Evolutionary conservation across 1,284 basidiomycete species (phyloP).

Genomic region (Ganoderma lucidum): DNA sequence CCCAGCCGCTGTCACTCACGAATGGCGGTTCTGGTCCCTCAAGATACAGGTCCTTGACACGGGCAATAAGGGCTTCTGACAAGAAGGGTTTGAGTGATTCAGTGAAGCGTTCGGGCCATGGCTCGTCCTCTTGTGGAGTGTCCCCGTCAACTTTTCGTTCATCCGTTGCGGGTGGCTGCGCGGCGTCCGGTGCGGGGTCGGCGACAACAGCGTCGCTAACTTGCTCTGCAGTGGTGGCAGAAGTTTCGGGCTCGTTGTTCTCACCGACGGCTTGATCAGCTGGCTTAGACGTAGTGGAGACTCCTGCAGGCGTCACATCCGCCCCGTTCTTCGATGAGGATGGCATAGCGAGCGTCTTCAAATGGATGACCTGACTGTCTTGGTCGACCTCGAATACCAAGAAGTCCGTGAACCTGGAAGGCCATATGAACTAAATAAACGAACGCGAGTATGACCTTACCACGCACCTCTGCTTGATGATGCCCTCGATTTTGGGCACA

Average conservation of each 20-base stretch:
- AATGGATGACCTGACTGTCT: slow-evolving; percentile 78
- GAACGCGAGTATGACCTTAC: neutral
- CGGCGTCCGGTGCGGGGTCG: neutral
- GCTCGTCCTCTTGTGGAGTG: slow-evolving; percentile 41
- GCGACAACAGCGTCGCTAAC: neutral
- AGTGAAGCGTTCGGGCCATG: slow-evolving; percentile 74
- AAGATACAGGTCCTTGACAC: slow-evolving; percentile 75
- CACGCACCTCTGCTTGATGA: slow-evolving; percentile 92
- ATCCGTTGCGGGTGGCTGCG: neutral
- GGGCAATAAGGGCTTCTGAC: slow-evolving; percentile 63
- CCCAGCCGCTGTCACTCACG: slow-evolving; percentile 75
- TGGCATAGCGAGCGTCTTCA: slow-evolving; percentile 81
- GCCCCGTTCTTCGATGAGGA: slow-evolving; percentile 53
- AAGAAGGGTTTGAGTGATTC: slow-evolving; percentile 67
- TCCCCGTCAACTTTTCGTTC: slow-evolving; percentile 4
- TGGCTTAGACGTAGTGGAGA: slow-evolving; percentile 11
- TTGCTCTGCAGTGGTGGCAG: neutral
- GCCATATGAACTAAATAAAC: slow-evolving; percentile 2
- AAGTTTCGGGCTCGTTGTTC: neutral
- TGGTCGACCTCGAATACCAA: slow-evolving; percentile 89
- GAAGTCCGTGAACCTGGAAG: slow-evolving; percentile 90
- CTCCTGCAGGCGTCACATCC: slow-evolving; percentile 20
- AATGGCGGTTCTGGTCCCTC: slow-evolving; percentile 79
- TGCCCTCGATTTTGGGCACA: slow-evolving; percentile 82
- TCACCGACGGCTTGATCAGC: slow-evolving; percentile 9